Percentiles rank a stretch among this genome's conserved stretches.
These are phyloP conservation scores for Cytospora piceae DNA, from an alignment of 2,329 filamentous ascomycete species.

Conservation along the genomic window DNA sequence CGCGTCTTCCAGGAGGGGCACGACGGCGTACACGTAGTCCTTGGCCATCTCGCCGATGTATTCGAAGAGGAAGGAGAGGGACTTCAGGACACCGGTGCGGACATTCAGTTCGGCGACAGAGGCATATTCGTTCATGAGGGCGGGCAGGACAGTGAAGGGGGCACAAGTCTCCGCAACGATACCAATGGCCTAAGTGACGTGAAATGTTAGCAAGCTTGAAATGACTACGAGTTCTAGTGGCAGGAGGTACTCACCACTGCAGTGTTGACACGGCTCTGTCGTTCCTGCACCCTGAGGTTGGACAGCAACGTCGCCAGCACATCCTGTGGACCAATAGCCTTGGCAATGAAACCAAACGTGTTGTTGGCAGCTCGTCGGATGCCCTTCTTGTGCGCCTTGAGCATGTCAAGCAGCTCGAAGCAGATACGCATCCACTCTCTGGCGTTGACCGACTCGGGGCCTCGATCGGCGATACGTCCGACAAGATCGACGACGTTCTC, in stretches of 20 bases:
- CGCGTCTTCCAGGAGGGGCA: slow-evolving; percentile 91
- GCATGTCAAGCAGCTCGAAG: slow-evolving; percentile 98
- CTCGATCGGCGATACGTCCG: slow-evolving; percentile 95
- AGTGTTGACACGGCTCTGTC: slow-evolving; percentile 97
- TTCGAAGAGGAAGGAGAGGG: slow-evolving; percentile 94
- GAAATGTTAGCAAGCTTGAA: slow-evolving; percentile 7
- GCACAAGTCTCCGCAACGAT: slow-evolving; percentile 98
- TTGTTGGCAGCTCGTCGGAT: slow-evolving; percentile 98
- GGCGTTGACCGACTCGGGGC: slow-evolving; percentile 93
- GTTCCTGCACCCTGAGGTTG: slow-evolving; percentile 95
- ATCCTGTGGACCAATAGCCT: slow-evolving; percentile 97
- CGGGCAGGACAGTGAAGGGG: slow-evolving; percentile 97
- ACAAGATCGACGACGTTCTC: slow-evolving; percentile 99
- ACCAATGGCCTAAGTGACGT: slow-evolving; percentile 69
- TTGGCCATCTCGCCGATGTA: slow-evolving; percentile 99
- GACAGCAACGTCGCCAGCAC: slow-evolving; percentile 94
- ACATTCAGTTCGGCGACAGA: slow-evolving; percentile 97
- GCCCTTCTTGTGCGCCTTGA: slow-evolving; percentile 99
- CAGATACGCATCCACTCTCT: slow-evolving; percentile 99
- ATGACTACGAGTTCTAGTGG: no score
- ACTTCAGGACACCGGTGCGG: slow-evolving; percentile 97
- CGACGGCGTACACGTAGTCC: slow-evolving; percentile 98
- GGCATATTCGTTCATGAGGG: slow-evolving; percentile 95
- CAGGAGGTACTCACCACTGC: slow-evolving; percentile 61
- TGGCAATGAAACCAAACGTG: slow-evolving; percentile 99